A percentile compares a stretch with the other conserved stretches of the same genome.
Evolutionary conservation across 2,329 filamentous ascomycete genomes (phyloP).

Genomic region (Meredithiella fracta): DNA sequence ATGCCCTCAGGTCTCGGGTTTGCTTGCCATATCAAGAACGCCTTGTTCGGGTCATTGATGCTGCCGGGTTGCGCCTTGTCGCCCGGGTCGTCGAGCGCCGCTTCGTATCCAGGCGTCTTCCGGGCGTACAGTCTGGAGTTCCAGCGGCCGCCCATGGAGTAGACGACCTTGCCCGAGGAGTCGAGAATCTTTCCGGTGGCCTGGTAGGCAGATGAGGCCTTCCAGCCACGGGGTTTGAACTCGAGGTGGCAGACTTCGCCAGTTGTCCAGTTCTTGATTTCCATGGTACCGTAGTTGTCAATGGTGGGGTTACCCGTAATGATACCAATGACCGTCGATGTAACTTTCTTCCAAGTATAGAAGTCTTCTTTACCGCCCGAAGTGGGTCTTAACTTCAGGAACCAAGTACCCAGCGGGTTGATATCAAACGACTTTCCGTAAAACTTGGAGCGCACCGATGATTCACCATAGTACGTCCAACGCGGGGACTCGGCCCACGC

Average conservation of each 20-base stretch:
- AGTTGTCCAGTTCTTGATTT: constrained; percentile 93
- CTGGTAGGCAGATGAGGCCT: constrained; percentile 78
- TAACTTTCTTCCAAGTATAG: constrained; percentile 98
- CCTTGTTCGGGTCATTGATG: constrained; percentile 51
- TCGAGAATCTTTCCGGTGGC: constrained; percentile 76
- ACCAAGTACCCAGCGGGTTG: constrained; percentile 93
- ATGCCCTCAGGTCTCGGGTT: constrained; percentile 66
- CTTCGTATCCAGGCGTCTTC: constrained; percentile 79
- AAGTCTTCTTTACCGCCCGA: constrained; percentile 65
- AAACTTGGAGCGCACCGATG: constrained; percentile 88
- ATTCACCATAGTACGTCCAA: constrained; percentile 97
- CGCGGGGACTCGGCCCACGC: constrained; percentile 81
- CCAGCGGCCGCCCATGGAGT: constrained; percentile 88
- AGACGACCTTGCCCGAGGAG: constrained; percentile 59
- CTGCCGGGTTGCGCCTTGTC: constrained; percentile 31
- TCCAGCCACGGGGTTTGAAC: constrained; percentile 94
- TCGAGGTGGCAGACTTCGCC: constrained; percentile 79
- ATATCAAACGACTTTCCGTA: constrained; percentile 96
- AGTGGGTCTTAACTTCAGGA: constrained; percentile 64
- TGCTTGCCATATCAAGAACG: constrained; percentile 86
- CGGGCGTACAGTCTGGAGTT: constrained; percentile 95
- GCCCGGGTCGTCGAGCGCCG: constrained; percentile 43
- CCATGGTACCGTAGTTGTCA: constrained; percentile 97
- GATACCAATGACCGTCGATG: constrained; percentile 92
- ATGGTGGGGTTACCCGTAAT: constrained; percentile 91